Evolutionary conservation across 176 grass and related monocot genomes (phyloP).

Genomic region (Hyparrhenia diplandra): DNA sequence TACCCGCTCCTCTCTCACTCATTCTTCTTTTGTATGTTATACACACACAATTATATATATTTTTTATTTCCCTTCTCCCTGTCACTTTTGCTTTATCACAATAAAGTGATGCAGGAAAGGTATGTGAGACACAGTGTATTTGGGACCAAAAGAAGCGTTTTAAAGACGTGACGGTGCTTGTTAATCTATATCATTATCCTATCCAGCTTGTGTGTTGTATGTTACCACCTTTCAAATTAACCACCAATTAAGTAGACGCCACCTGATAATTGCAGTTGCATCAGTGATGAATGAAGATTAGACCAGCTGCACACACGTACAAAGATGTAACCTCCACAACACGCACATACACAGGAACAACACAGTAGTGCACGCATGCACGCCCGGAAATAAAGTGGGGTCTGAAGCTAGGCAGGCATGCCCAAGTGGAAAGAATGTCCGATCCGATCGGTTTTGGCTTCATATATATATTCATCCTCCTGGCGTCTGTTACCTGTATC

Average conservation of each 20-base stretch:
- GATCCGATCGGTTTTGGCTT: background rate
- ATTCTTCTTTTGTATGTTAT: slow-evolving; percentile 37
- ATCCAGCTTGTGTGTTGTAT: background rate
- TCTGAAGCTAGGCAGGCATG: too few species aligned
- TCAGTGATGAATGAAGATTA: background rate
- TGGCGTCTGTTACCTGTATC: background rate
- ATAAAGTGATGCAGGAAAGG: slow-evolving; percentile 51
- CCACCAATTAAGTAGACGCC: slow-evolving; percentile 8
- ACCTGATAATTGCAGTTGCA: slow-evolving; percentile 30
- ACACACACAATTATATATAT: background rate
- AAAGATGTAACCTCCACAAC: slow-evolving; percentile 30
- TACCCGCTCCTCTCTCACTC: slow-evolving; percentile 12
- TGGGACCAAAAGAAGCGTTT: slow-evolving; percentile 41
- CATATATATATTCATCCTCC: slow-evolving; percentile 10
- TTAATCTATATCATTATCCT: slow-evolving; percentile 29
- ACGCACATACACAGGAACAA: slow-evolving; percentile 43
- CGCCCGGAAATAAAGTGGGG: background rate
- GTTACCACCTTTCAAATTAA: slow-evolving; percentile 26
- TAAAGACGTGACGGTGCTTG: slow-evolving; percentile 34
- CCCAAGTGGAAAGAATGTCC: slow-evolving; percentile 13
- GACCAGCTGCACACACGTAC: background rate
- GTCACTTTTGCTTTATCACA: slow-evolving; percentile 54
- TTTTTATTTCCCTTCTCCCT: slow-evolving; percentile 40
- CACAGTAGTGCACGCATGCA: slow-evolving; percentile 16
- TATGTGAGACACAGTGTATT: slow-evolving; percentile 31